Conservation (phyloP, 805 yeast species). For the Nakazawaea peltata region DNA sequence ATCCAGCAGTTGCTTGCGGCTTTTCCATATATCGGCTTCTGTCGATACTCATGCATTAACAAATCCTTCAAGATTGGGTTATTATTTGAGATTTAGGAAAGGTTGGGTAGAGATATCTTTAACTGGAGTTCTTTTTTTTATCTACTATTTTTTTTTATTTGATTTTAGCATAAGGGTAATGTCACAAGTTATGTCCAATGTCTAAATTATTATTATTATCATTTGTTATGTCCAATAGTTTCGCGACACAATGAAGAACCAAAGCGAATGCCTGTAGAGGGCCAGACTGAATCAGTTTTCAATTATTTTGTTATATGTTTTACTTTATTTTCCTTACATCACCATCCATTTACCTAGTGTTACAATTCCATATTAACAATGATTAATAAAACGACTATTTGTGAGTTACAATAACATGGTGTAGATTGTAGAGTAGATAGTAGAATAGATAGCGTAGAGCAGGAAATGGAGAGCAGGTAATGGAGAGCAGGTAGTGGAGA, state of each 20-base stretch:
- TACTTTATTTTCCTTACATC: background rate
- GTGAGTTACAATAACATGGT: too few species aligned
- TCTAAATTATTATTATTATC: too few species aligned
- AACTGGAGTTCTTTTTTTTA: background rate
- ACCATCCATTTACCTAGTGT: background rate
- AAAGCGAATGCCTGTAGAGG: too few species aligned
- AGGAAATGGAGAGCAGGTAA: too few species aligned
- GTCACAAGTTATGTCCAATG: constrained; percentile 2
- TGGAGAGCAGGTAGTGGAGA: too few species aligned
- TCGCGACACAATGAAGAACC: too few species aligned
- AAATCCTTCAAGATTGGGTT: background rate
- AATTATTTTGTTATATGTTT: too few species aligned
- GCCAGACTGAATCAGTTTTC: background rate
- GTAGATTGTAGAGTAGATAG: too few species aligned
- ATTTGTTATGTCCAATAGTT: too few species aligned
- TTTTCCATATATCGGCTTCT: background rate
- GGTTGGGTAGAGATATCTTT: background rate
- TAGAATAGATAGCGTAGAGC: too few species aligned
- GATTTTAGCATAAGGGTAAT: constrained; percentile 1
- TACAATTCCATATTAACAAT: background rate
- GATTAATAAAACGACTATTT: background rate
- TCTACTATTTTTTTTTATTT: background rate
- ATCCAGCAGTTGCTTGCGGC: background rate
- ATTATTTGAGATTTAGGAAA: background rate
- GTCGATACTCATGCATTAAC: too few species aligned